Base-by-base conservation (phyloP, 805 yeast genomes). In the Ogataea salicorniae region DNA sequence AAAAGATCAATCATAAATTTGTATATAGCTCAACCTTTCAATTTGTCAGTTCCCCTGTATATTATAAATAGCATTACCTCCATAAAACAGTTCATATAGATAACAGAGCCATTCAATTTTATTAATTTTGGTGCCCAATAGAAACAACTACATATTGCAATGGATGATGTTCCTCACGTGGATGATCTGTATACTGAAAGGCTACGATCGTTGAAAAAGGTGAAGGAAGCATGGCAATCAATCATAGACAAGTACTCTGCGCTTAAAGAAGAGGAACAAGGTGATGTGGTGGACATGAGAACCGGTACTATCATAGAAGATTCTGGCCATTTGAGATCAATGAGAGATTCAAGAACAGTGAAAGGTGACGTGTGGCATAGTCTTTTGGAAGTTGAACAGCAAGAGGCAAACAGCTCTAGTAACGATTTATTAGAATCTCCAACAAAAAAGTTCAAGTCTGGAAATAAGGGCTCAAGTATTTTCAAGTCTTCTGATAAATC, bases 291-390 rank as follows among this genome's bases (percentile, higher is more conserved):
- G n/a, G 90, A 87, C 59, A 57, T 87, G 20, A 58, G 61, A 9
- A 80, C 89, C 0, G 91, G 92, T 0, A 71, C 75, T 47, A 75
- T 87, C 1, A 62, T 81, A 1, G 76, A 70, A 33, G 90, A 87
- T 56, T 74, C 78, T 45, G 95, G 95, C 2, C 95, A 87, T 62
- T 55, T 87, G 20, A 64, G 76, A 47, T 75, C 82, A 2, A 56
- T 83, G 47, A 48, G 41, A 29, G 58, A 51, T 45, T 54, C 61
- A 2, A 37, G 47, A 4, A 41, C 50, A 16, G 39, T 53, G 13
- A 55, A 54, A 15, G 61, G 63, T 13, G 58, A 63, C 47, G 64
- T 72, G 22, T 76, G 80, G 80, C 57, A 67, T 1, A 57, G 58
- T 9, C 62, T 67, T 47, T 65, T 66, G 51, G 64, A 63, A 42